Base-by-base conservation (phyloP, 352 stramenopile genomes). In the Globisporangium paddicum region DNA sequence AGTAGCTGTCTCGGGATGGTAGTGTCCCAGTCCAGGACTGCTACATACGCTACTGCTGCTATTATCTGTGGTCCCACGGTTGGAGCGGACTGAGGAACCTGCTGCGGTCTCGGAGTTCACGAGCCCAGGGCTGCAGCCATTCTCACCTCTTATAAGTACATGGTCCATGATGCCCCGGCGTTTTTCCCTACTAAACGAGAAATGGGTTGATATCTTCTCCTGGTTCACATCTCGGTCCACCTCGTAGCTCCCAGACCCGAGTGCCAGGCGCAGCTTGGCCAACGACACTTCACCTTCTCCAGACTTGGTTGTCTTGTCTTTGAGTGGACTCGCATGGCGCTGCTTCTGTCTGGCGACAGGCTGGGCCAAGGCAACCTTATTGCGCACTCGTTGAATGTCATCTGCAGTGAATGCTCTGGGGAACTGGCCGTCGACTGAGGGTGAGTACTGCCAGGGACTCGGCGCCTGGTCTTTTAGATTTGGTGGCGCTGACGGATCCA, bases 171-270 rank as follows among this genome's bases (percentile, higher is more conserved):
- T 75, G 1, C 75, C 74, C n/a, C 67, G 55, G 0, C 76, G 76
- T 19, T 63, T 71, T 53, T 73, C 79, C 30, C 69, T 78, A 3
- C 60, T 34, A 25, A 89, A 89, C 19, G 76, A 72, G 37, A 86
- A 86, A 9, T 64, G 58, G 35, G 74, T 72, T 5, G 76, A 25
- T 28, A 86, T 64, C 3, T 55, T 50, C 54, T 84, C 72, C 21
- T 80, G 68, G 54, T 82, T 78, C 48, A 55, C 73, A n/a, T 80
- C 71, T 48, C 68, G 70, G 42, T 74, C 71, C 38, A 82, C 66
- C 26, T 86, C 67, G 48, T 89, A 89, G 51, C 63, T 77, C 7
- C 79, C 79, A 18, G 76, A 74, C 5, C 79, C 79, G 4, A 89
- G 66, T 14, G 63, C 63, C 6, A 86, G 18, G 35, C 65, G 65